Percentiles rank a stretch among this genome's conserved stretches.
phyloP scores from a whole-genome alignment of 768 basidiomycete species.

The Saitozyma podzolica region DNA sequence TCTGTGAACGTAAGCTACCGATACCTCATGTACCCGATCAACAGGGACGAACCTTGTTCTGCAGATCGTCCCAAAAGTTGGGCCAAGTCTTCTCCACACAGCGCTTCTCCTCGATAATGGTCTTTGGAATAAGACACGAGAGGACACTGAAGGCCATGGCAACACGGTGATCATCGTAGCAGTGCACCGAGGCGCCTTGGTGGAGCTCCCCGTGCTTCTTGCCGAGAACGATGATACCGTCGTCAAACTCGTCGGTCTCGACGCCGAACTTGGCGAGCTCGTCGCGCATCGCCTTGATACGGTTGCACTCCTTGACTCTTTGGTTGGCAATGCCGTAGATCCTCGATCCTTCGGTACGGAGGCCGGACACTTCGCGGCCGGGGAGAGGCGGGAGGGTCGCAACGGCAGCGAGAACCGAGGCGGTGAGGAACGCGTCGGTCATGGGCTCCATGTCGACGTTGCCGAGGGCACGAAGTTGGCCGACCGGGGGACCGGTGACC shows the following conservation, averaged over 20 bases:
- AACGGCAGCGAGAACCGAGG: constrained; percentile 86
- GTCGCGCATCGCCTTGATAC: constrained; percentile 95
- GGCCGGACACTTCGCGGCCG: constrained; percentile 37
- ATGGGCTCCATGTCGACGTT: constrained; percentile 98
- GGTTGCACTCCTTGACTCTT: constrained; percentile 96
- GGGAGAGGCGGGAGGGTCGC: constrained; percentile 57
- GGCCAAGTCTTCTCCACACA: constrained; percentile 99
- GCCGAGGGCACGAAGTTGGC: constrained; percentile 76
- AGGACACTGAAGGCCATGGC: constrained; percentile 98
- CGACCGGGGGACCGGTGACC: constrained; percentile 82
- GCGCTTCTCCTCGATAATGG: constrained; percentile 88
- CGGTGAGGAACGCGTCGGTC: constrained; percentile 99
- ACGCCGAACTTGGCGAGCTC: constrained; percentile 95
- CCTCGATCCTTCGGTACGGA: constrained; percentile 61
- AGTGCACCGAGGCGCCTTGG: constrained; percentile 78
- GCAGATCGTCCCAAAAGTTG: constrained; percentile 98
- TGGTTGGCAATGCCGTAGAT: constrained; percentile 97
- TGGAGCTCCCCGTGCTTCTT: constrained; percentile 65
- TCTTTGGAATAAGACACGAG: constrained; percentile 68
- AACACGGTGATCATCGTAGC: constrained; percentile 97
- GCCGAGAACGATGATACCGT: constrained; percentile 88
- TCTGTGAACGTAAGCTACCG: constrained; percentile 57
- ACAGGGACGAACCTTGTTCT: constrained; percentile 65
- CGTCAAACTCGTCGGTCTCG: constrained; percentile 84
- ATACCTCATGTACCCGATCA: constrained; percentile 9